Evolutionary conservation across 2,329 filamentous ascomycete species (phyloP).

Genomic region (Penicillium sp.): DNA sequence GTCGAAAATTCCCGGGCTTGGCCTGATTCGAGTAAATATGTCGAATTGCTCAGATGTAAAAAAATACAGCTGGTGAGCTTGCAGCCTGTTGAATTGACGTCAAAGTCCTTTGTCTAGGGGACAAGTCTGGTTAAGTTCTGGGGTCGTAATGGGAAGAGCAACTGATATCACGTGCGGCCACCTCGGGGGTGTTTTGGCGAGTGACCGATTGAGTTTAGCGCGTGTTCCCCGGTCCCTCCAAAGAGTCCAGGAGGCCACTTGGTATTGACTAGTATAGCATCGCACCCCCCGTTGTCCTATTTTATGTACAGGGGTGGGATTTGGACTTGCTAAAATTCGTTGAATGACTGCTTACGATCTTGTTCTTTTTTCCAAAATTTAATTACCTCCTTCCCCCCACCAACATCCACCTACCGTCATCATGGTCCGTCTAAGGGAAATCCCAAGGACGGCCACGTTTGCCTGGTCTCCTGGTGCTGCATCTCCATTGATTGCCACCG

Average conservation of each 20-base stretch:
- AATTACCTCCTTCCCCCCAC: background rate
- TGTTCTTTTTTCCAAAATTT: conserved; percentile 1
- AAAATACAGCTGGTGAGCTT: background rate
- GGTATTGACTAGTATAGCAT: conserved; percentile 33
- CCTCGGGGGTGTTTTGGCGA: conserved; percentile 35
- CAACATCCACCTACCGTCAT: conserved; percentile 28
- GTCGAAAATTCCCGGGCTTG: conserved; percentile 4
- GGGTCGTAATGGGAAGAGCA: conserved; percentile 11
- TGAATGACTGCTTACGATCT: conserved; percentile 15
- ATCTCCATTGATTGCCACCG: conserved; percentile 83
- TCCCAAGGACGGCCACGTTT: conserved; percentile 94
- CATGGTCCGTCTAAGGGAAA: conserved; percentile 97
- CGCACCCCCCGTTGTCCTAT: conserved; percentile 28
- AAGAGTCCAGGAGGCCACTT: conserved; percentile 41
- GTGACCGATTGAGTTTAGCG: conserved; percentile 31
- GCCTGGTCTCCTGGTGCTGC: conserved; percentile 86
- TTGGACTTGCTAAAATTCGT: conserved; percentile 16
- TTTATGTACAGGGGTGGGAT: conserved; percentile 32
- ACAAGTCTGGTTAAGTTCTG: background rate
- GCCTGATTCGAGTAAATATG: background rate
- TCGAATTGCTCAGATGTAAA: background rate
- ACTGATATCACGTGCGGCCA: conserved; percentile 36
- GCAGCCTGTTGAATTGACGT: background rate
- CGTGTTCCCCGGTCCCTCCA: conserved; percentile 31
- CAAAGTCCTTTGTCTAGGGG: background rate